Base-by-base conservation (phyloP, 768 basidiomycete genomes). In the Crucibulum laeve region DNA sequence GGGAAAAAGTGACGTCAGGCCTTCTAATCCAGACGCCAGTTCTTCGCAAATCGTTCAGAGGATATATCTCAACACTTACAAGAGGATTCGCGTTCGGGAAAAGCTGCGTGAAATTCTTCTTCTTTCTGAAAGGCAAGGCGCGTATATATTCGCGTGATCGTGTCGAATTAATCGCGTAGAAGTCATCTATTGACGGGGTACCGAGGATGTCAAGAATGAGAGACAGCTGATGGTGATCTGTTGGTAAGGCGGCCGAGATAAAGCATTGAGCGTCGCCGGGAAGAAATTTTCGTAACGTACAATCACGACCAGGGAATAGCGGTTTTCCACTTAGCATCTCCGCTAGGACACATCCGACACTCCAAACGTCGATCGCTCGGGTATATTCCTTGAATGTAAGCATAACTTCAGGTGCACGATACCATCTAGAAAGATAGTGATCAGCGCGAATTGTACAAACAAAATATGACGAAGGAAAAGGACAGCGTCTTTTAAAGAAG, bases 401-500 rank as follows among this genome's bases (percentile, higher is more conserved):
- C 95, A 98, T 97, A 48, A 98, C 90, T 61, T 97, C 95, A 0
- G 95, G 95, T 0, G 95, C 95, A 23, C 95, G 82, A 60, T 97
- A 98, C 95, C 95, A 97, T 57, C 91, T 84, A 36, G 13, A 32
- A 30, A 30, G 15, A 39, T 40, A 46, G 7, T 17, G 19, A 39
- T n/a, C 15, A 28, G 30, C 6, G 30, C 15, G 34, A 14, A 26
- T 40, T 33, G 25, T 26, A 10, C 14, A 13, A 8, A 33, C 18
- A 8, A 32, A 21, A 15, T 21, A 18, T 19, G 25, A 8, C 18
- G 26, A n/a, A 19, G 25, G 19, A 33, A 43, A 11, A 23, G 25
- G 8, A 4, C 17, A 14, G 10, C 10, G 8, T 15, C 10, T 32
- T 10, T 10, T 10, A 15, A 32, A 10, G 28, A 32, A 10, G 28